Percentiles rank a stretch among this genome's conserved stretches.
Conservation (phyloP, 1,284 basidiomycete genomes). For the Stereum hirsutum region DNA sequence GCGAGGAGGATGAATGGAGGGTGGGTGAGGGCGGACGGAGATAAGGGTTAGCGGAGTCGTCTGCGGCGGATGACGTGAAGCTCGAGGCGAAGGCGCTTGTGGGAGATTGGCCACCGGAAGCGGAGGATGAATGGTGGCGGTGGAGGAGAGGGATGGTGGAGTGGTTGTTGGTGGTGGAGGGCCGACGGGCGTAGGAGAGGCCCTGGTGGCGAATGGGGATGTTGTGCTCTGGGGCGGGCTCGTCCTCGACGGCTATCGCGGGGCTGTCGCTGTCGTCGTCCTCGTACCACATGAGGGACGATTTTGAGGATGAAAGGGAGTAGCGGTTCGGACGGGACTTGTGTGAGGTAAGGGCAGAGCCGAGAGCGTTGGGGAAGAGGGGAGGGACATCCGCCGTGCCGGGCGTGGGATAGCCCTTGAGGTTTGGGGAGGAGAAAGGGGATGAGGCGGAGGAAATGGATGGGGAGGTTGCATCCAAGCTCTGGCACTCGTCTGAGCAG, state of each 20-base stretch:
- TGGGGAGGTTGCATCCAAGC: constrained; percentile 33
- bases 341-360: constrained; percentile 29
- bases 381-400: constrained; percentile 41
- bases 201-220: constrained; percentile 13
- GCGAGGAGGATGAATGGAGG: constrained; percentile 21
- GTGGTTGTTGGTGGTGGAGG: constrained; percentile 60
- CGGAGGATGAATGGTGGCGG: constrained; percentile 37
- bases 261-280: constrained; percentile 42
- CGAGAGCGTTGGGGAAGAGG: constrained; percentile 47
- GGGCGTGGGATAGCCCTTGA: constrained; percentile 37
- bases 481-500: constrained; percentile 66
- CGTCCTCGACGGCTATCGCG: constrained; percentile 23
- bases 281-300: constrained; percentile 60
- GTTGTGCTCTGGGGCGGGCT: constrained; percentile 10
- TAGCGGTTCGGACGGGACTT: constrained; percentile 24
- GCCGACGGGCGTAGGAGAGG: constrained; percentile 58
- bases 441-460: constrained; percentile 51
- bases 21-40: constrained; percentile 9
- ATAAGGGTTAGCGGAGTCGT: constrained; percentile 29
- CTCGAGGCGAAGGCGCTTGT: constrained; percentile 31
- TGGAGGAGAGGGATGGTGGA: constrained; percentile 50
- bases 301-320: constrained; percentile 43
- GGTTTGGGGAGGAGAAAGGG: constrained; percentile 55
- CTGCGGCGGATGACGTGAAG: constrained; percentile 31
- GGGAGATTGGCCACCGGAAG: constrained; percentile 32